A percentile compares a stretch with the other conserved stretches of the same genome.
Evolutionary conservation across 2,329 filamentous ascomycete genomes (phyloP).

Genomic region (Hymenoscyphus repandus): DNA sequence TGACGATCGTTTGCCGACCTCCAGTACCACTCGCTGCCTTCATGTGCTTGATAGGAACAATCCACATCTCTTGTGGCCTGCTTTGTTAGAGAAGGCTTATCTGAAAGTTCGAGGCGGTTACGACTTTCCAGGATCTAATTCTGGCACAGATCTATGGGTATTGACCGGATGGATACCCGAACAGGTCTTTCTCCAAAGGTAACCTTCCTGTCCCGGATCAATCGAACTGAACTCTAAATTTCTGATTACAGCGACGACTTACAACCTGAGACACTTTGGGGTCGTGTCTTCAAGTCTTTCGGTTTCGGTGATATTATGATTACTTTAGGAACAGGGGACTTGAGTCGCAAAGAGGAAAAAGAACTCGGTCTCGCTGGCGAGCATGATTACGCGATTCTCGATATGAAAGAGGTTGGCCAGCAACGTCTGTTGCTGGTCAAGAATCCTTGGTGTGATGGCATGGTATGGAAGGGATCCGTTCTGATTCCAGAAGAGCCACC

Average conservation of each 20-base stretch:
- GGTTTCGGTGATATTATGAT: slow-evolving; percentile 75
- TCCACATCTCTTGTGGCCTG: slow-evolving; percentile 80
- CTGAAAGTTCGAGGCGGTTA: slow-evolving; percentile 93
- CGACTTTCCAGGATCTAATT: slow-evolving; percentile 96
- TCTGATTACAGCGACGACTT: slow-evolving; percentile 60
- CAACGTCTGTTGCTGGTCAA: slow-evolving; percentile 75
- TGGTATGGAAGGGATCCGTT: slow-evolving; percentile 57
- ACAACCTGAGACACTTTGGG: slow-evolving; percentile 72
- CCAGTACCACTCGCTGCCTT: slow-evolving; percentile 67
- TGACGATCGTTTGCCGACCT: slow-evolving; percentile 80
- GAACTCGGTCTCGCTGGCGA: slow-evolving; percentile 79
- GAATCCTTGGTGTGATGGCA: slow-evolving; percentile 89
- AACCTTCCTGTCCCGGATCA: slow-evolving; percentile 18
- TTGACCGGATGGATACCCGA: slow-evolving; percentile 96
- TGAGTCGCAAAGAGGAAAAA: slow-evolving; percentile 71
- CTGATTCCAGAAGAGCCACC: slow-evolving; percentile 4
- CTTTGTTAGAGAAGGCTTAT: slow-evolving; percentile 92
- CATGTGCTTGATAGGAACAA: slow-evolving; percentile 86
- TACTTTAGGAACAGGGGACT: slow-evolving; percentile 82
- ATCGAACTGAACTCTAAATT: slow-evolving; percentile 1
- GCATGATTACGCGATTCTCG: slow-evolving; percentile 89
- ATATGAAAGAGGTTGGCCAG: slow-evolving; percentile 61
- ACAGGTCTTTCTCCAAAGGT: slow-evolving; percentile 83
- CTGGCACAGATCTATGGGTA: slow-evolving; percentile 88
- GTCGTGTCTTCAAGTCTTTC: slow-evolving; percentile 68